Evolutionary conservation across 352 stramenopile species (phyloP).

Genomic region (Globisporangium cylindrosporum): DNA sequence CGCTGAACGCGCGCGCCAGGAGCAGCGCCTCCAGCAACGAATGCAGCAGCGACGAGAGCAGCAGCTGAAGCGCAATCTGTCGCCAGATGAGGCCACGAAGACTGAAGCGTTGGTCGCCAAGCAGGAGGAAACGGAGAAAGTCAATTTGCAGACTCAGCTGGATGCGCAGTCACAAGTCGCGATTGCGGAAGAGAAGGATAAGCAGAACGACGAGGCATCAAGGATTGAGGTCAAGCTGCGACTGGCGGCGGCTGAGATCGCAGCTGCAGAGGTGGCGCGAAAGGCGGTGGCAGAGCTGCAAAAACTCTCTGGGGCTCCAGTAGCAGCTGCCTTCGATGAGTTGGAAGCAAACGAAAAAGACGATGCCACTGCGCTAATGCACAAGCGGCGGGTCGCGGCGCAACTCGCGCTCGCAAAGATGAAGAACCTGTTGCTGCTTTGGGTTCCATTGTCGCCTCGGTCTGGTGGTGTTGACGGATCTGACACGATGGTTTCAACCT

Average conservation of each 20-base stretch:
- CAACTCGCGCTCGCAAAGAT: slow-evolving; percentile 8
- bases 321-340: background rate
- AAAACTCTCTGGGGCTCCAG: background rate
- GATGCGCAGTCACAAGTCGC: background rate
- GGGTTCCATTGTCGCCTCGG: background rate
- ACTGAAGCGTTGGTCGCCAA: background rate
- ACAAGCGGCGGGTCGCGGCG: slow-evolving; percentile 2
- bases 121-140: background rate
- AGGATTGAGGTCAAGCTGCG: background rate
- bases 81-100: background rate
- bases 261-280: background rate
- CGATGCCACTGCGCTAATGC: background rate
- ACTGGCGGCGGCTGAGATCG: background rate
- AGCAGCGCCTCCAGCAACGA: background rate
- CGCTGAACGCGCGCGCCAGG: background rate
- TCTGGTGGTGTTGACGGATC: background rate
- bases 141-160: background rate
- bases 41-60: slow-evolving; percentile 7
- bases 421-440: background rate
- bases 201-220: background rate
- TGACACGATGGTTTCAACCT: background rate
- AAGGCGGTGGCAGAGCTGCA: background rate
- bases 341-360: background rate
- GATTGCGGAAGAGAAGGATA: background rate
- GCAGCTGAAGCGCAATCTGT: slow-evolving; percentile 5